Evolutionary conservation across 768 basidiomycete genomes (phyloP).

Genomic region (Tylopilus subfusipes): DNA sequence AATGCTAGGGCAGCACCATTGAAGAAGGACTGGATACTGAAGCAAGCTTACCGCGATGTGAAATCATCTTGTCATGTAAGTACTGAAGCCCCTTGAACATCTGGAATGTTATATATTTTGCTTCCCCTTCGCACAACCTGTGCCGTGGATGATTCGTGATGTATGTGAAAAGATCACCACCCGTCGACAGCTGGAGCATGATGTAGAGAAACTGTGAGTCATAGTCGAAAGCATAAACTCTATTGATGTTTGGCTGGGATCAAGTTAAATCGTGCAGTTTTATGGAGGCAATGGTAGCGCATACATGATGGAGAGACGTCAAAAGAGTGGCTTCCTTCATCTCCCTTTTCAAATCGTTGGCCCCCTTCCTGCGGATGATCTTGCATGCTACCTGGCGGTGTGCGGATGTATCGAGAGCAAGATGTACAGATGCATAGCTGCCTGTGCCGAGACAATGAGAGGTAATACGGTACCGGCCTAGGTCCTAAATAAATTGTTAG

Average conservation of each 20-base stretch:
- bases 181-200: constrained; percentile 81
- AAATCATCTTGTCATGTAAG: constrained; percentile 67
- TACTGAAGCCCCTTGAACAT: constrained; percentile 67
- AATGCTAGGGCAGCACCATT: not conserved
- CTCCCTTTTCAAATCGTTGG: constrained; percentile 40
- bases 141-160: constrained; percentile 58
- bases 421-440: constrained; percentile 78
- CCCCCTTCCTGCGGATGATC: constrained; percentile 63
- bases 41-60: constrained; percentile 63
- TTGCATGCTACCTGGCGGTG: constrained; percentile 82
- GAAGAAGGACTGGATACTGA: not conserved
- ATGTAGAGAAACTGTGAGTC: constrained; percentile 70
- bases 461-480: constrained; percentile 70
- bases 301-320: constrained; percentile 66
- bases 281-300: constrained; percentile 14
- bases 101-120: constrained; percentile 82
- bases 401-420: constrained; percentile 62
- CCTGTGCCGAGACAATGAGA: constrained; percentile 78
- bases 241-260: constrained; percentile 74
- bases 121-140: constrained; percentile 72
- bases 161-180: constrained; percentile 86
- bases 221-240: constrained; percentile 66
- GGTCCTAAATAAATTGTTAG: constrained; percentile 37
- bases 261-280: not conserved
- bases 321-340: constrained; percentile 80